A percentile compares a stretch with the other conserved stretches of the same genome.
Evolutionary conservation across 106 monocot genomes (phyloP).

Genomic region (Vanilla planifolia): DNA sequence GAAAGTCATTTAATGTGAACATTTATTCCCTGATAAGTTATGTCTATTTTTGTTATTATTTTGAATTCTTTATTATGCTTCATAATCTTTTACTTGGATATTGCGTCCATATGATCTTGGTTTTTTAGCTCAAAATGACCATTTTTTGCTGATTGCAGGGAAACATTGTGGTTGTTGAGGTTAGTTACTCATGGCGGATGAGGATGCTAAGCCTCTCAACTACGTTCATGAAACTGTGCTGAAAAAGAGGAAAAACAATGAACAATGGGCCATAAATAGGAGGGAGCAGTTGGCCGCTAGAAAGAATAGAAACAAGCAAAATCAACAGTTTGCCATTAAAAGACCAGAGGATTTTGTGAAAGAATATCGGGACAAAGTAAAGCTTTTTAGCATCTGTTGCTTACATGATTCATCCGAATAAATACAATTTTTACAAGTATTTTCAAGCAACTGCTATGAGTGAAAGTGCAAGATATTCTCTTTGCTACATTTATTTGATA

Average conservation of each 20-base stretch:
- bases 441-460: too few relatives aligned
- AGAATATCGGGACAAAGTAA: constrained; percentile 79
- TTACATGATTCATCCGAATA: not conserved
- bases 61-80: too few relatives aligned
- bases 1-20: too few relatives aligned
- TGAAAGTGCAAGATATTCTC: too few relatives aligned
- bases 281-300: constrained; percentile 30
- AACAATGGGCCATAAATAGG: constrained; percentile 76
- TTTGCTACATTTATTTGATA: too few relatives aligned
- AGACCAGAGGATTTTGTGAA: constrained; percentile 77
- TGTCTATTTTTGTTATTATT: too few relatives aligned
- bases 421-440: not conserved
- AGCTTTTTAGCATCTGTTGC: not conserved
- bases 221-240: constrained; percentile 73
- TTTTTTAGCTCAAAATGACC: too few relatives aligned
- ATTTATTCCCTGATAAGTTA: too few relatives aligned
- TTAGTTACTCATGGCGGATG: constrained; percentile 32
- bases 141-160: too few relatives aligned
- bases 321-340: constrained; percentile 42
- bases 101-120: too few relatives aligned
- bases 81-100: too few relatives aligned
- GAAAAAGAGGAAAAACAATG: constrained; percentile 79
- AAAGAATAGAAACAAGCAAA: constrained; percentile 30
- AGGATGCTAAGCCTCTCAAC: constrained; percentile 30
- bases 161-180: too few relatives aligned